phyloP scores from a whole-genome alignment of 345 rosid species.

The Lepidium aucheri region DNA sequence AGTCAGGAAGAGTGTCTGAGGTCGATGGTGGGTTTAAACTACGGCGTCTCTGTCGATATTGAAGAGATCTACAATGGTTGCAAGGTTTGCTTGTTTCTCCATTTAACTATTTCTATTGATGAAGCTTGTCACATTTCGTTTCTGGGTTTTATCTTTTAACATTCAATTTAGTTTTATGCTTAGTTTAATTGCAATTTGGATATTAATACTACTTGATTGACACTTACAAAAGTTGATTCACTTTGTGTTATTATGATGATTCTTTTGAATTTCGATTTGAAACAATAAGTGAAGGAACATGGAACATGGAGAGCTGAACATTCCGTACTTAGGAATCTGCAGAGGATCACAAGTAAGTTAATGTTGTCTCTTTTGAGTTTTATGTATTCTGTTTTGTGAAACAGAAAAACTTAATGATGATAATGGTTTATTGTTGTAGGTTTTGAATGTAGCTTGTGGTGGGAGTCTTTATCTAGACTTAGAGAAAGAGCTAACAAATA shows the following conservation, averaged over 20 bases:
- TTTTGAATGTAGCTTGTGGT: conserved; percentile 80
- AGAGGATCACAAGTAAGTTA: conserved; percentile 49
- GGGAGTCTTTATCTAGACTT: conserved; percentile 73
- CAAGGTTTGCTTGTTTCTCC: conserved; percentile 39
- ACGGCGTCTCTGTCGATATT: conserved; percentile 49
- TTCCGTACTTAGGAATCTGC: conserved; percentile 81
- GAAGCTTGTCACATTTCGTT: background rate
- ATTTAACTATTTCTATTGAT: background rate
- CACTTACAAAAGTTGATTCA: conserved; percentile 10
- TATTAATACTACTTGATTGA: background rate
- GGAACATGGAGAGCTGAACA: too few species aligned
- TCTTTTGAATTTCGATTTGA: conserved; percentile 3
- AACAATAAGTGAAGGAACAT: too few species aligned
- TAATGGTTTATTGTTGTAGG: conserved; percentile 17
- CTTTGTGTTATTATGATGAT: conserved; percentile 13
- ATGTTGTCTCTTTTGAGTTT: background rate
- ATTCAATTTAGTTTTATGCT: background rate
- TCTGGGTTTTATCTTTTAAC: background rate
- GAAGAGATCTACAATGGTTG: conserved; percentile 89
- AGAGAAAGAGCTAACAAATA: conserved; percentile 48
- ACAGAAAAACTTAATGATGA: background rate
- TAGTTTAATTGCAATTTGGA: background rate
- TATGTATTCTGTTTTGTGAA: background rate
- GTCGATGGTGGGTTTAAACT: conserved; percentile 62
- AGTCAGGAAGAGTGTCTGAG: too few species aligned